phyloP scores from a whole-genome alignment of 2,329 filamentous ascomycete genomes.

The Chrysosporium keratinophilum region DNA sequence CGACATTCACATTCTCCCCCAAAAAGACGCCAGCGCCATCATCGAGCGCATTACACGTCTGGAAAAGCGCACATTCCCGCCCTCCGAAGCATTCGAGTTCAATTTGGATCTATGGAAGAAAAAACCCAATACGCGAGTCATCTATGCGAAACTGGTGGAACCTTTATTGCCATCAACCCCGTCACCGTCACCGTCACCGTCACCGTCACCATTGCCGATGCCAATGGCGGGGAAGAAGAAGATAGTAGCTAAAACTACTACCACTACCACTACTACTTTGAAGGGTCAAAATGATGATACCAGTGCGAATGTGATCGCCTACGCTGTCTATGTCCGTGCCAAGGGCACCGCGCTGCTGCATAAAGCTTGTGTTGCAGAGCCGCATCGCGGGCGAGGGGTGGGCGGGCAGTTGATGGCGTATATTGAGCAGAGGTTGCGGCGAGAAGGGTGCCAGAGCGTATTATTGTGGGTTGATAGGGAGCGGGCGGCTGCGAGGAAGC shows the following conservation, averaged over 20 bases:
- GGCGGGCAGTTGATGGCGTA: constrained; percentile 37
- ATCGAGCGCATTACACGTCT: constrained; percentile 30
- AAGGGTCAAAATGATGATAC: too few species aligned
- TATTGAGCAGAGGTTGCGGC: constrained; percentile 35
- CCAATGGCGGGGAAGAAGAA: neutral
- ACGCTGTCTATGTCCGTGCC: constrained; percentile 39
- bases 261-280: constrained; percentile 9
- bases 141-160: constrained; percentile 24
- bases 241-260: constrained; percentile 12
- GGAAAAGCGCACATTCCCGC: constrained; percentile 43
- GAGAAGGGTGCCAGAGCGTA: constrained; percentile 40
- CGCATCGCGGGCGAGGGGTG: constrained; percentile 39
- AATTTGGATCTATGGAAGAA: constrained; percentile 36
- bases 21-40: constrained; percentile 28
- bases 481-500: constrained; percentile 34
- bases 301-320: constrained; percentile 32
- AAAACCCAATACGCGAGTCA: constrained; percentile 41
- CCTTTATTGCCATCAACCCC: constrained; percentile 3
- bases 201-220: too few species aligned
- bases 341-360: constrained; percentile 40
- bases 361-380: constrained; percentile 43
- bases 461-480: constrained; percentile 45
- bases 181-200: neutral
- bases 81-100: constrained; percentile 43
- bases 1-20: constrained; percentile 31